Evolutionary conservation across 1,284 basidiomycete species (phyloP).

Genomic region (Sanghuangporus sanghuang): DNA sequence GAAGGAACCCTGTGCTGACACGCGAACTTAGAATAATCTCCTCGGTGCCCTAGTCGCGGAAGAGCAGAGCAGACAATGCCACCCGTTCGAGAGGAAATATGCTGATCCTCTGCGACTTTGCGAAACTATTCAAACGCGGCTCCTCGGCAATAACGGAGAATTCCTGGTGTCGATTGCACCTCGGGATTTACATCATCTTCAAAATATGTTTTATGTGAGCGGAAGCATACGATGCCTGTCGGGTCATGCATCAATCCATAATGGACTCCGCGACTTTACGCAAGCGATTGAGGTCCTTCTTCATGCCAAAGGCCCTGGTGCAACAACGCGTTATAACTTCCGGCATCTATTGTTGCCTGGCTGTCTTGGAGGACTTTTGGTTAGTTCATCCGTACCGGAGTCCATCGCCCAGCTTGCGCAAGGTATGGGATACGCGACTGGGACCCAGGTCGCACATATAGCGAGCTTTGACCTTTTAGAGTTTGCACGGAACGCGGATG

Average conservation of each 20-base stretch:
- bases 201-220: constrained; percentile 39
- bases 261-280: constrained; percentile 32
- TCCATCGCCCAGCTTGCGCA: constrained; percentile 21
- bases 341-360: constrained; percentile 33
- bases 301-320: constrained; percentile 20
- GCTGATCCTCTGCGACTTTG: constrained; percentile 32
- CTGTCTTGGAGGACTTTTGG: constrained; percentile 27
- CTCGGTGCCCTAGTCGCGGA: constrained; percentile 35
- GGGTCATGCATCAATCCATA: constrained; percentile 19
- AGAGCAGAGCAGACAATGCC: neutral
- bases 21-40: constrained; percentile 31
- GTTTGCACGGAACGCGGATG: constrained; percentile 31
- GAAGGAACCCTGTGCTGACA: constrained; percentile 13
- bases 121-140: constrained; percentile 27
- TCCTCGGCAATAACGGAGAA: constrained; percentile 21
- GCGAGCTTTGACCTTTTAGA: constrained; percentile 29
- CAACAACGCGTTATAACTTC: constrained; percentile 24
- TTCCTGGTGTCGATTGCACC: constrained; percentile 23
- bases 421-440: constrained; percentile 20
- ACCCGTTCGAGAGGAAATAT: constrained; percentile 21
- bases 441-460: constrained; percentile 23
- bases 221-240: constrained; percentile 31
- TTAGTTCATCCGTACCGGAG: constrained; percentile 23
- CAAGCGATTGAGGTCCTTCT: constrained; percentile 32
- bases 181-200: constrained; percentile 34